These are phyloP conservation scores for Chrysosporium queenslandicum DNA, from an alignment of 2,329 filamentous ascomycete species.

Conservation along the genomic window DNA sequence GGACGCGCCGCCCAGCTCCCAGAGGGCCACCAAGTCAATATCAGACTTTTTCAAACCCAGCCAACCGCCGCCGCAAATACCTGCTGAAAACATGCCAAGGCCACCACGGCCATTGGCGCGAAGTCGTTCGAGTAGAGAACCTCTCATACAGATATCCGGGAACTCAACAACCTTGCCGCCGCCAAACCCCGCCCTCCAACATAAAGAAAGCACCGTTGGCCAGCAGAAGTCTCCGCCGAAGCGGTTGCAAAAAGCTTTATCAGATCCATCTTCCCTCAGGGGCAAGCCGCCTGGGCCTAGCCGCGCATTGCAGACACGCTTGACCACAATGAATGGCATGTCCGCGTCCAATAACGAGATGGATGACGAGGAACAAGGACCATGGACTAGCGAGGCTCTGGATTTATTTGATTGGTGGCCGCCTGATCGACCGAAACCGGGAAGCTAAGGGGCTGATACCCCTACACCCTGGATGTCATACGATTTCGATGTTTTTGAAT, in stretches of 20 bases:
- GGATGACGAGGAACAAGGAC: conserved; percentile 27
- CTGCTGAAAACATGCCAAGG: not conserved
- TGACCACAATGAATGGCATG: not conserved
- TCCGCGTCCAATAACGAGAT: not conserved
- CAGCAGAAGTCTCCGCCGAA: conserved; percentile 4
- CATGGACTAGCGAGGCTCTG: conserved; percentile 35
- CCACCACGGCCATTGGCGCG: not conserved
- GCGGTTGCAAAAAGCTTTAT: conserved; percentile 27
- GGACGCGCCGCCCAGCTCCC: conserved; percentile 7
- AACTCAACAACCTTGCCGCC: not conserved
- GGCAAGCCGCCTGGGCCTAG: conserved; percentile 8
- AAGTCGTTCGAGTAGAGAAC: conserved; percentile 5
- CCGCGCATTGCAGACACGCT: conserved; percentile 5
- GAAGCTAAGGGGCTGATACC: too few species aligned
- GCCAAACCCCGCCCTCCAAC: not conserved
- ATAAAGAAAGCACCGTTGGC: not conserved
- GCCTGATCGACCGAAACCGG: conserved; percentile 29
- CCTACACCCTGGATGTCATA: too few species aligned
- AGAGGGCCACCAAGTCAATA: conserved; percentile 6
- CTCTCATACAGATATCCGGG: not conserved
- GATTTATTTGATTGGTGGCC: conserved; percentile 39
- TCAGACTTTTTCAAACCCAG: conserved; percentile 14
- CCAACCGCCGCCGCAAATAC: not conserved
- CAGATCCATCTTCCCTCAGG: conserved; percentile 27
- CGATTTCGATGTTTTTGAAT: too few species aligned